Base-by-base conservation (phyloP, 768 basidiomycete genomes). In the Amanita fuliginea region DNA sequence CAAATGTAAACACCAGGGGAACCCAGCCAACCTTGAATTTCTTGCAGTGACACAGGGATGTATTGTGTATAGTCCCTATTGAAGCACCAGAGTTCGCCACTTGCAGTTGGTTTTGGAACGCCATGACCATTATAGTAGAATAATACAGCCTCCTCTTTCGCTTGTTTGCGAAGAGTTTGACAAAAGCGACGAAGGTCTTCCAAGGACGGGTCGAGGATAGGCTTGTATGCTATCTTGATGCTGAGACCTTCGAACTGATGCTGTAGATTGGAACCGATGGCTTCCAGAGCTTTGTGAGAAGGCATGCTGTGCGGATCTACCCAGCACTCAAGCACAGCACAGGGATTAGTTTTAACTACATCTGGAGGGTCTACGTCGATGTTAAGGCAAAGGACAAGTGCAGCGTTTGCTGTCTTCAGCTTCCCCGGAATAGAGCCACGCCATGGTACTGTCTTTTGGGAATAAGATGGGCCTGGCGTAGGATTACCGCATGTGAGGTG, bases 81-180 rank as follows among this genome's bases (percentile, higher is more conserved):
- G 72, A 99, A 99, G 49, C 96, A 94, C 96, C 96, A 99, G 46
- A 99, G 75, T 65, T 99, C 96, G 19, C 96, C 88, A 54, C 89
- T 93, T 0, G 87, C 74, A 0, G 96, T 98, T 9, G 96, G 96
- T 59, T 90, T 94, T 2, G 95, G 95, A 18, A 99, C 96, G 19
- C 96, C 96, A 54, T 98, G 96, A 2, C 96, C 96, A 55, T 98
- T 99, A 68, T 98, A 99, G 66, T 98, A 91, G 66, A 98, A 95
- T 24, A 97, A 71, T 6, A 91, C 83, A 2, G 96, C 83, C 60
- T 99, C 96, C 33, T 93, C 87, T 63, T 92, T 91, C 1, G 95
- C 93, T 44, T 83, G 79, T 59, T 86, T 89, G 49, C 96, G 81
- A 35, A 95, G 66, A 18, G 75, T 81, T 50, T 81, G 72, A 59